Evolutionary conservation across 352 stramenopile species (phyloP).

Genomic region (Phytophthora megakarya): DNA sequence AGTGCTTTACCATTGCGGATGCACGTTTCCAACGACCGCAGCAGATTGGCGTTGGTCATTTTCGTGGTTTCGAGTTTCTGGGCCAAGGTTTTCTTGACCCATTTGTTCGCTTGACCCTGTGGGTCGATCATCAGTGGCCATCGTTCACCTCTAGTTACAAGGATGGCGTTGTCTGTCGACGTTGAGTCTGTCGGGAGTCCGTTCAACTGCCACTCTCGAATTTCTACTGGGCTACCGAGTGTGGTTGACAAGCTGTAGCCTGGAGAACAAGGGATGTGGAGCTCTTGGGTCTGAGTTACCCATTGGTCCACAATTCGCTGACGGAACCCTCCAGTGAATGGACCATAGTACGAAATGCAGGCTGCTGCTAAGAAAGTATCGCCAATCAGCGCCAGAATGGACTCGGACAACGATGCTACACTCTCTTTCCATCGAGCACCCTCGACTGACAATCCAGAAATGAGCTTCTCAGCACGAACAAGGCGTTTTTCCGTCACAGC

Average conservation of each 20-base stretch:
- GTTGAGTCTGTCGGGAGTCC: slow-evolving; percentile 91
- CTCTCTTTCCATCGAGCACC: slow-evolving; percentile 93
- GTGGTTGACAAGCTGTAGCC: slow-evolving; percentile 77
- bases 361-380: slow-evolving; percentile 93
- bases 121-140: slow-evolving; percentile 96
- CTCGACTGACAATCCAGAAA: slow-evolving; percentile 89
- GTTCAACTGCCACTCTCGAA: slow-evolving; percentile 93
- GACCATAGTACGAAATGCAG: slow-evolving; percentile 94
- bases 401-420: slow-evolving; percentile 74
- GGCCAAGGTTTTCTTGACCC: slow-evolving; percentile 92
- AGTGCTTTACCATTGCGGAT: slow-evolving; percentile 92
- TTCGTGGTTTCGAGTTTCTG: slow-evolving; percentile 81
- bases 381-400: slow-evolving; percentile 87
- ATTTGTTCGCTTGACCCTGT: slow-evolving; percentile 94
- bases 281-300: slow-evolving; percentile 63
- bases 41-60: slow-evolving; percentile 91
- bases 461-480: slow-evolving; percentile 91
- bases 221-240: slow-evolving; percentile 90
- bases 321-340: slow-evolving; percentile 91
- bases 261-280: slow-evolving; percentile 74
- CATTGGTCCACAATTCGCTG: slow-evolving; percentile 78
- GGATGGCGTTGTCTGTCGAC: slow-evolving; percentile 93
- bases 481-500: slow-evolving; percentile 90
- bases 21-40: slow-evolving; percentile 91
- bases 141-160: slow-evolving; percentile 88